These are phyloP conservation scores for Podospora pseudopauciseta DNA, from an alignment of 495 filamentous ascomycete species.

Conservation along the genomic window DNA sequence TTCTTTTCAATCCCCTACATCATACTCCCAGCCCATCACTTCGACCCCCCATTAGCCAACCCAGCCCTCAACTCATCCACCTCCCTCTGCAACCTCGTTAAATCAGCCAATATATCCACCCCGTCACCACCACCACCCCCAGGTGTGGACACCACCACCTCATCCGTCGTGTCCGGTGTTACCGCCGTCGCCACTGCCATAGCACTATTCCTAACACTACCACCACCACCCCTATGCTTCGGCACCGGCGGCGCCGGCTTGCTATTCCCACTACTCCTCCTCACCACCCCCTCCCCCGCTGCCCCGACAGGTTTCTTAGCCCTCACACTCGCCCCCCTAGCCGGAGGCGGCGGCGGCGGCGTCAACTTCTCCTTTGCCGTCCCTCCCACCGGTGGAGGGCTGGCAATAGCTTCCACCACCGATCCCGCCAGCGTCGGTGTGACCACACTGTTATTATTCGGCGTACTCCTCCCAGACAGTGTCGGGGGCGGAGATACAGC, in stretches of 20 bases:
- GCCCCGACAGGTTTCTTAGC: constrained; percentile 30
- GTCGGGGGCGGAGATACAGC: not conserved
- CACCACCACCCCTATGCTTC: constrained; percentile 49
- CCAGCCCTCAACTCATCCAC: constrained; percentile 61
- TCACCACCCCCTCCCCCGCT: not conserved
- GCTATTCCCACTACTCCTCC: not conserved
- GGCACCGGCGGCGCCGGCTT: constrained; percentile 55
- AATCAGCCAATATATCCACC: constrained; percentile 62
- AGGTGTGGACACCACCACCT: not conserved
- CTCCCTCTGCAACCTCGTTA: constrained; percentile 64
- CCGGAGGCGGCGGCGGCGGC: constrained; percentile 45
- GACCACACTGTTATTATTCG: constrained; percentile 2
- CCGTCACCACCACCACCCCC: constrained; percentile 14
- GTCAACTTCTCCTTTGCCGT: constrained; percentile 25
- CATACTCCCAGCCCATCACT: too few species aligned
- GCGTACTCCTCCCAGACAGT: not conserved
- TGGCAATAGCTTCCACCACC: not conserved
- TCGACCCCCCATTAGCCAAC: not conserved
- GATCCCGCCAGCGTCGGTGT: not conserved
- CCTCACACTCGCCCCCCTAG: constrained; percentile 38
- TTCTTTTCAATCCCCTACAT: too few species aligned
- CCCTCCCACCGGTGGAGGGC: not conserved
- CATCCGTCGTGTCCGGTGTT: not conserved
- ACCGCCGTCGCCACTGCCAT: not conserved
- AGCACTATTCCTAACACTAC: constrained; percentile 48